Conservation (phyloP, 1,284 basidiomycete species). For the Porogramme epimiltina region DNA sequence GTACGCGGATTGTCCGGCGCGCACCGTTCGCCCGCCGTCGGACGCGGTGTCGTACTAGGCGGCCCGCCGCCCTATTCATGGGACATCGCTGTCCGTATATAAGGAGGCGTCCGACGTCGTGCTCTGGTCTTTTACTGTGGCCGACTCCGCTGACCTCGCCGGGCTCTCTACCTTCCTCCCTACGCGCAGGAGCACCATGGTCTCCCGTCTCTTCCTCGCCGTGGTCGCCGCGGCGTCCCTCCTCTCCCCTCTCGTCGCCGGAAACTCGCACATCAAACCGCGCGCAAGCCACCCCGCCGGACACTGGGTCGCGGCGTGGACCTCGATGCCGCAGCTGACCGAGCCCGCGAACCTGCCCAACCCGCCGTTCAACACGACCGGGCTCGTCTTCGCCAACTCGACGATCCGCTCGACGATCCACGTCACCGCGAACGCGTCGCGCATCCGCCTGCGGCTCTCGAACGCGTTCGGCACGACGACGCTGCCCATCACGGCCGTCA, state of each 20-base stretch:
- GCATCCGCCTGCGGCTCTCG: constrained; percentile 47
- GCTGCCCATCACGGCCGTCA: constrained; percentile 46
- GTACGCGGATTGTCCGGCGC: constrained; percentile 5
- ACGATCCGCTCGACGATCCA: constrained; percentile 52
- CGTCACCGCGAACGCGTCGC: constrained; percentile 38
- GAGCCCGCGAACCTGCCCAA: constrained; percentile 45
- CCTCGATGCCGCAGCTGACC: constrained; percentile 50
- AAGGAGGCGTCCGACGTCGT: neutral
- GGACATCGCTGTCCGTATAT: neutral
- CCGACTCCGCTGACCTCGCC: neutral
- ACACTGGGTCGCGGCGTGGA: constrained; percentile 47
- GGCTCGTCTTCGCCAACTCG: constrained; percentile 44
- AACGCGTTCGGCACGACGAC: constrained; percentile 47
- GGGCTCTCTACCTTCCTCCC: too few species aligned
- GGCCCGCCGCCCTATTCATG: constrained; percentile 11
- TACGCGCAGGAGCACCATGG: neutral
- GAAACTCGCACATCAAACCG: neutral
- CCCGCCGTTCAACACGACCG: constrained; percentile 40
- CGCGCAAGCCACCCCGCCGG: constrained; percentile 16
- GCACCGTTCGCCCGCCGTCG: neutral
- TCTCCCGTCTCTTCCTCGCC: neutral
- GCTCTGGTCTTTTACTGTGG: neutral
- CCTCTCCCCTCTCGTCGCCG: neutral
- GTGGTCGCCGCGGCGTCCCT: neutral
- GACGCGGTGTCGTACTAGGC: neutral